Evolutionary conservation across 306 rosid genomes (phyloP).

Genomic region (Leucaena leucocephala): DNA sequence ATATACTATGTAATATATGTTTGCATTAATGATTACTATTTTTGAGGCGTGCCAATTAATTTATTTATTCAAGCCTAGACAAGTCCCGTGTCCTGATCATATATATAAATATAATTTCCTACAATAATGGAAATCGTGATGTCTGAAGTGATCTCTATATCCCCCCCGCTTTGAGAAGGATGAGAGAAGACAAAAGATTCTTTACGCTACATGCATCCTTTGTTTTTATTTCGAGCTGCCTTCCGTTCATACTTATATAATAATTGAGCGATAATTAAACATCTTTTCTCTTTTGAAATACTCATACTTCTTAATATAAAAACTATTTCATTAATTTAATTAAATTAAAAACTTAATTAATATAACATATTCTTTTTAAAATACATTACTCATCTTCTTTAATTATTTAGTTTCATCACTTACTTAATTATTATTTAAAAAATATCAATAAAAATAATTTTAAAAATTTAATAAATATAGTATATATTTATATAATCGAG

Average conservation of each 20-base stretch:
- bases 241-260: no score
- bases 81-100: neutral
- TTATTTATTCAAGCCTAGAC: neutral
- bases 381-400: no score
- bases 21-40: neutral
- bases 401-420: no score
- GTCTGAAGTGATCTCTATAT: neutral
- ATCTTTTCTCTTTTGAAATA: no score
- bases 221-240: neutral
- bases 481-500: neutral
- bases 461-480: no score
- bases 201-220: neutral
- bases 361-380: no score
- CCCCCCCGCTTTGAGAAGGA: no score
- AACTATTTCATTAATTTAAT: no score
- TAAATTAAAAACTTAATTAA: no score
- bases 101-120: neutral
- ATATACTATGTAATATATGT: neutral
- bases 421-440: no score
- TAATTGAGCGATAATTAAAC: neutral
- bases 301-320: no score
- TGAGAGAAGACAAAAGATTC: constrained; percentile 6
- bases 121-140: constrained; percentile 12
- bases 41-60: neutral
- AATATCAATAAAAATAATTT: no score